Conservation (phyloP, 768 basidiomycete genomes). For the Leucosporidium creatinivorum region DNA sequence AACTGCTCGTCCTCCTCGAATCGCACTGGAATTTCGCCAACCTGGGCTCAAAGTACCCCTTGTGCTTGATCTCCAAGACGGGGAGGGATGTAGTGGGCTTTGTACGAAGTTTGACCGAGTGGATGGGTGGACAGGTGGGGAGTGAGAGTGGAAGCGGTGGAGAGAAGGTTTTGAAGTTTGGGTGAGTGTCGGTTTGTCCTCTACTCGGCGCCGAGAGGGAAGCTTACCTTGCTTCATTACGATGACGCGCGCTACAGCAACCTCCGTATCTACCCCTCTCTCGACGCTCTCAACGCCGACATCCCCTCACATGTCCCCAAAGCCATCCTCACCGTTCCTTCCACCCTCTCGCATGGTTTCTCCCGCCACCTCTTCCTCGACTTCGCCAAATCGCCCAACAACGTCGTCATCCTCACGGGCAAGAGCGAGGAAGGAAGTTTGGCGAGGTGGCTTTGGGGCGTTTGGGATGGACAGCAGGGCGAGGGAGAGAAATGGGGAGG, state of each 20-base stretch:
- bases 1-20: slow-evolving; percentile 89
- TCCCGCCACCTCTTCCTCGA: slow-evolving; percentile 78
- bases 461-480: slow-evolving; percentile 78
- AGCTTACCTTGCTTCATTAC: too few species aligned
- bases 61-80: slow-evolving; percentile 86
- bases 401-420: slow-evolving; percentile 77
- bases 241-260: too few species aligned
- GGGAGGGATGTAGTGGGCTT: slow-evolving; percentile 89
- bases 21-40: slow-evolving; percentile 82
- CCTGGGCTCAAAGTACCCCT: slow-evolving; percentile 49
- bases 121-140: slow-evolving; percentile 88
- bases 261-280: slow-evolving; percentile 82
- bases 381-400: slow-evolving; percentile 73
- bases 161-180: slow-evolving; percentile 68
- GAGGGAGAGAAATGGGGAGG: slow-evolving; percentile 76
- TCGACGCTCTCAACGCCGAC: slow-evolving; percentile 67
- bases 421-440: slow-evolving; percentile 74
- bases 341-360: slow-evolving; percentile 84
- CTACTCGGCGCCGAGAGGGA: background rate
- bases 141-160: slow-evolving; percentile 52
- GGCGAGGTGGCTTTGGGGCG: slow-evolving; percentile 66
- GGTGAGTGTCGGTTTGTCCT: slow-evolving; percentile 48
- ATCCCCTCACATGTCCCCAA: slow-evolving; percentile 86
- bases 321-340: slow-evolving; percentile 85
- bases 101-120: slow-evolving; percentile 95